These are phyloP conservation scores for Boletellus emodensis DNA, from an alignment of 768 basidiomycete genomes.

Conservation along the genomic window DNA sequence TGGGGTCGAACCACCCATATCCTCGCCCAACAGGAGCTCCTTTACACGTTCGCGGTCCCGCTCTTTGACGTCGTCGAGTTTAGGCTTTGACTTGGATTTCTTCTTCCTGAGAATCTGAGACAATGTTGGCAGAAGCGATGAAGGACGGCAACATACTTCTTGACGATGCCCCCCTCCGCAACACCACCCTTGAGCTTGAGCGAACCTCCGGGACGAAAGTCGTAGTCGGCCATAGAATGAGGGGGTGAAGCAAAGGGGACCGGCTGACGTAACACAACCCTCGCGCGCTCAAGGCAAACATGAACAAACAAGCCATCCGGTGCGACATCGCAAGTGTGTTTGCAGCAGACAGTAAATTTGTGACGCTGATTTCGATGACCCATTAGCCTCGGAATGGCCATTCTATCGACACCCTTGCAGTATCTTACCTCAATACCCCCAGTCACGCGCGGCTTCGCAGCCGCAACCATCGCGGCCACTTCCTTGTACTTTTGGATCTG, in stretches of 20 bases:
- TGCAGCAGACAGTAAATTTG: background rate
- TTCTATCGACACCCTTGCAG: conserved; percentile 68
- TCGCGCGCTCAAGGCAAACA: conserved; percentile 19
- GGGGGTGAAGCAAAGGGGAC: conserved; percentile 7
- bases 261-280: conserved; percentile 30
- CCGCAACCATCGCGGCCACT: conserved; percentile 54
- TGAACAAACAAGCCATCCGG: conserved; percentile 18
- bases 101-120: conserved; percentile 59
- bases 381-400: conserved; percentile 51
- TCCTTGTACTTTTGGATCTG: conserved; percentile 61
- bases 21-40: conserved; percentile 50
- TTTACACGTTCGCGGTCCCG: conserved; percentile 43
- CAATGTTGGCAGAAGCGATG: background rate
- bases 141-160: conserved; percentile 56
- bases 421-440: conserved; percentile 71
- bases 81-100: conserved; percentile 70
- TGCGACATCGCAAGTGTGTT: background rate
- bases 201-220: conserved; percentile 79
- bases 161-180: conserved; percentile 72
- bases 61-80: conserved; percentile 43
- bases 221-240: conserved; percentile 72
- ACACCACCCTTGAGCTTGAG: conserved; percentile 88
- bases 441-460: conserved; percentile 70
- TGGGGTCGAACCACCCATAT: conserved; percentile 36
- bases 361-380: conserved; percentile 12